Conservation (phyloP, 2,329 filamentous ascomycete species). For the Arthrobotrys sinensis region DNA sequence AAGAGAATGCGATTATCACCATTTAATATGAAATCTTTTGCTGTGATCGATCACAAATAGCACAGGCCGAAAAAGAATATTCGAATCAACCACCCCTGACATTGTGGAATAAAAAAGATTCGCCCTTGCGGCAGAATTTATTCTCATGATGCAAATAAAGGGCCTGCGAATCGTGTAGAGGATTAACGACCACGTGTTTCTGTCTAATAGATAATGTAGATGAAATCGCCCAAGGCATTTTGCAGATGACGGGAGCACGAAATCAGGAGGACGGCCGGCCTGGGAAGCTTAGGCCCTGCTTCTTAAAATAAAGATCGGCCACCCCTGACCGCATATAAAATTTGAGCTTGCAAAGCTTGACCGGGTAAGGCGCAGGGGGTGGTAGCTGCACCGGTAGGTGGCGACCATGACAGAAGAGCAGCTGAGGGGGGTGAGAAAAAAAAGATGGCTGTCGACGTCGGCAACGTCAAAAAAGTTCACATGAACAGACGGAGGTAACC, state of each 20-base stretch:
- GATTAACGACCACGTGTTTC: constrained; percentile 24
- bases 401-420: constrained; percentile 26
- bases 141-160: constrained; percentile 5
- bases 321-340: constrained; percentile 55
- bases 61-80: background rate
- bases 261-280: constrained; percentile 12
- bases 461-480: constrained; percentile 15
- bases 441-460: constrained; percentile 30
- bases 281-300: constrained; percentile 43
- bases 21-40: constrained; percentile 20
- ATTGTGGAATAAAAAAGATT: background rate
- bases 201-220: background rate
- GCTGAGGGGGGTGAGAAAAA: constrained; percentile 10
- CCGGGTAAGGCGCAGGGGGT: constrained; percentile 42
- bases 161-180: constrained; percentile 23
- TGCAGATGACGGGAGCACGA: constrained; percentile 6
- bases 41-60: constrained; percentile 24
- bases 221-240: background rate
- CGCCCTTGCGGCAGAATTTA: constrained; percentile 21
- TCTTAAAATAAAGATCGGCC: constrained; percentile 58
- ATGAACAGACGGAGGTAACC: constrained; percentile 31
- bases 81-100: constrained; percentile 14
- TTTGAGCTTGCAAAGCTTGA: constrained; percentile 53
- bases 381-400: constrained; percentile 13
- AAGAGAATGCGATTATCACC: constrained; percentile 37